A percentile compares a stretch with the other conserved stretches of the same genome.
Evolutionary conservation across 768 basidiomycete genomes (phyloP).

Genomic region (Sporobolomyces roseus): DNA sequence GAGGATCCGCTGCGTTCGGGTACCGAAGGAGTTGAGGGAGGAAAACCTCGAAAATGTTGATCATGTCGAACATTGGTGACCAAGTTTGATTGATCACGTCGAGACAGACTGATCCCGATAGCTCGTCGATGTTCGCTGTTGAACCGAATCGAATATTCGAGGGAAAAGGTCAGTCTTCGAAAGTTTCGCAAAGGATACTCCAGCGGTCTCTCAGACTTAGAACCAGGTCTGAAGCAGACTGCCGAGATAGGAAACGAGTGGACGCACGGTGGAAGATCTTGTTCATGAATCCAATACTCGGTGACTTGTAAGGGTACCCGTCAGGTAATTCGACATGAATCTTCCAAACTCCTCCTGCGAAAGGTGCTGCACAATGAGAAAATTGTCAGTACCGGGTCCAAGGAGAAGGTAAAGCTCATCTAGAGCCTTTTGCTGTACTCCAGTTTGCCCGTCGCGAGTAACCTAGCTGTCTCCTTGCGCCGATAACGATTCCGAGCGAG

Average conservation of each 20-base stretch:
- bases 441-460: too few relatives aligned
- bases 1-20: conserved; percentile 95
- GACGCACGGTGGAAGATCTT: conserved; percentile 62
- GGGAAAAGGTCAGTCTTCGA: too few relatives aligned
- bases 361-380: conserved; percentile 64
- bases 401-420: too few relatives aligned
- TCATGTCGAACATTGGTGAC: conserved; percentile 99
- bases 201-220: too few relatives aligned
- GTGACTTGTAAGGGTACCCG: conserved; percentile 98
- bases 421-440: too few relatives aligned
- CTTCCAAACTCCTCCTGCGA: conserved; percentile 98
- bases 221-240: too few relatives aligned
- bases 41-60: conserved; percentile 99
- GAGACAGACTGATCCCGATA: conserved; percentile 94
- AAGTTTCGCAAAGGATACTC: too few relatives aligned
- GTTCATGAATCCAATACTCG: conserved; percentile 99
- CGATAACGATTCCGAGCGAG: too few relatives aligned
- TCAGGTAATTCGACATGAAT: conserved; percentile 98
- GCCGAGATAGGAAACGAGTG: neutral
- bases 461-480: too few relatives aligned
- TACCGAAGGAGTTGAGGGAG: conserved; percentile 94
- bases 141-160: neutral
- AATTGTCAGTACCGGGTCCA: too few relatives aligned
- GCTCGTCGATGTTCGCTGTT: conserved; percentile 85
- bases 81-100: conserved; percentile 99